Base-by-base conservation (phyloP, 208 protist species). In the Porcisia deanei region DNA sequence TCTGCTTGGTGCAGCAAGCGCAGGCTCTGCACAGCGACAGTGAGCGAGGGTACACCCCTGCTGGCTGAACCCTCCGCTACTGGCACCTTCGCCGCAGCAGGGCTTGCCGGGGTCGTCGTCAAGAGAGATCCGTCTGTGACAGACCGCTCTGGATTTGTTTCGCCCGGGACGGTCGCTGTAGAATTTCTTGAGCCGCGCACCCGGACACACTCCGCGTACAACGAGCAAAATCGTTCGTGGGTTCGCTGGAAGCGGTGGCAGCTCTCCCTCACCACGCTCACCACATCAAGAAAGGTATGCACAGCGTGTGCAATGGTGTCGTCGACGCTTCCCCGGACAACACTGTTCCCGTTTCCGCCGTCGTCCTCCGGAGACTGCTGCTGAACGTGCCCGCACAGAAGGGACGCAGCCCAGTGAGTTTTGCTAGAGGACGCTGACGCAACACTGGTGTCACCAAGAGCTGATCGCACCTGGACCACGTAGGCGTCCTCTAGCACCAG, bases 401-500 rank as follows among this genome's bases (percentile, higher is more conserved):
- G 54, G 7, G 71, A 45, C 1, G 54, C 47, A 16, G 78, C 78
- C 78, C 78, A 82, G 41, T 82, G 78, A 45, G 45, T 34, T 0
- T 25, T 8, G 14, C 53, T 39, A 34, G 54, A 22, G 34, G 20
- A 12, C 39, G 20, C 39, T 10, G 77, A 41, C 12, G 52, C 9
- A 34, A 45, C 65, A 5, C 39, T 34, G 0, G 7, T 5, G 25
- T 43, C 53, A 8, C 20, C 25, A 37, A 58, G 68, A 16, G 65
- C 53, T n/a, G 25, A 53, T 2, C 37, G 52, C 0, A 65, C 37
- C 20, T 34, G 18, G 54, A 90, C 55, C 49, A 77, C 57, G 34
- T 85, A 79, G 14, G 77, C 88, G 64, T 95, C 91, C 47, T 94
- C 88, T 45, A 94, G 68, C 53, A 79, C 73, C 49, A 86, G 76